These are phyloP conservation scores for Nicotiana rustica DNA, from an alignment of 305 asterid species.

Conservation along the genomic window DNA sequence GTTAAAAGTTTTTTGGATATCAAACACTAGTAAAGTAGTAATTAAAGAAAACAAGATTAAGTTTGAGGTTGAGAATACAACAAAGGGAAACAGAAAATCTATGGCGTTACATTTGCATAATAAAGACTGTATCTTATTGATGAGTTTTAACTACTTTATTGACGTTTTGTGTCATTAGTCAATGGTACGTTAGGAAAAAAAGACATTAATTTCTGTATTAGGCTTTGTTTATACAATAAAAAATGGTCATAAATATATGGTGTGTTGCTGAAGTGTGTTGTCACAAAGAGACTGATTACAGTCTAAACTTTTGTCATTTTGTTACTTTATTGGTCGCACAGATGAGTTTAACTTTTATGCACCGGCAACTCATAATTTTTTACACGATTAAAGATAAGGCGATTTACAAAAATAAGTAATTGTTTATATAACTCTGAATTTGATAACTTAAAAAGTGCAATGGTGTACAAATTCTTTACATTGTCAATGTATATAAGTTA, in stretches of 20 bases:
- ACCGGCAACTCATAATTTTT: no score
- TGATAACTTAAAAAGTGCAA: background rate
- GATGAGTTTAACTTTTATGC: no score
- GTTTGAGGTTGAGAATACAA: constrained; percentile 3
- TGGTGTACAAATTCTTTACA: no score
- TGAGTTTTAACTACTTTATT: constrained; percentile 14
- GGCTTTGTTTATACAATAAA: background rate
- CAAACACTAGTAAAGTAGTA: background rate
- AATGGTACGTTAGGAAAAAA: background rate
- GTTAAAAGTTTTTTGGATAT: constrained; percentile 8
- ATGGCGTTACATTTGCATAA: constrained; percentile 24
- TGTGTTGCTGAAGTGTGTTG: background rate
- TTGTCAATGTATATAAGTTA: no score
- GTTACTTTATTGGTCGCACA: constrained; percentile 21
- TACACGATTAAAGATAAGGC: no score
- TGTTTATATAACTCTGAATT: no score
- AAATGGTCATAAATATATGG: background rate
- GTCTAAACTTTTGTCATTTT: constrained; percentile 17
- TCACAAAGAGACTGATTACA: background rate
- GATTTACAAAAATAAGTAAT: no score
- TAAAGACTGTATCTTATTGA: background rate
- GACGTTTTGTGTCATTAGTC: constrained; percentile 23
- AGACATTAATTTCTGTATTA: constrained; percentile 18
- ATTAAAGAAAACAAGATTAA: background rate
- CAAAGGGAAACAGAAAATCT: background rate